Evolutionary conservation across 192 early-diverging fungal genomes (phyloP).

Genomic region (Entomortierella beljakovae): DNA sequence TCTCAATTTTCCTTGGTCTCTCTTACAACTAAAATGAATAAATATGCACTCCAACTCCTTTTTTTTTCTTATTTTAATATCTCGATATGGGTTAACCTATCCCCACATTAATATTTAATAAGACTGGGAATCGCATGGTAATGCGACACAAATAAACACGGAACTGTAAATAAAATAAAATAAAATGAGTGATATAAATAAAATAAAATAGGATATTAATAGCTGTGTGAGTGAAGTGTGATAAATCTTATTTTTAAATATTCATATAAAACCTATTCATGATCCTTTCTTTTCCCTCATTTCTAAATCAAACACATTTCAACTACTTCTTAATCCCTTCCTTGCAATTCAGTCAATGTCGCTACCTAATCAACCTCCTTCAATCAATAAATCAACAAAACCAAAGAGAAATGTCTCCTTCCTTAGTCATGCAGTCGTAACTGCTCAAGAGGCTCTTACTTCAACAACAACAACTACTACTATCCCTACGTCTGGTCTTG

Average conservation of each 20-base stretch:
- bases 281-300: not conserved
- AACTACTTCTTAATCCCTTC: not conserved
- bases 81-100: too few species aligned
- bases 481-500: not conserved
- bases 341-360: slow-evolving; percentile 2
- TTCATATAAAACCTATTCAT: not conserved
- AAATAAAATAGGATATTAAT: not conserved
- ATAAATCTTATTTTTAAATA: not conserved
- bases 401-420: slow-evolving; percentile 42
- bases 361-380: slow-evolving; percentile 6
- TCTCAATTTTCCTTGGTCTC: too few species aligned
- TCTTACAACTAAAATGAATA: not conserved
- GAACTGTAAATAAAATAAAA: not conserved
- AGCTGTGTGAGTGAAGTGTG: not conserved
- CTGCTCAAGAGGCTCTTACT: not conserved
- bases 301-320: not conserved
- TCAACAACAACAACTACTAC: too few species aligned
- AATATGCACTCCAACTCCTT: not conserved
- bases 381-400: slow-evolving; percentile 20
- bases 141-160: not conserved
- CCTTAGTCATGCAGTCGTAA: slow-evolving; percentile 10
- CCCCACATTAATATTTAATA: too few species aligned
- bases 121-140: too few species aligned
- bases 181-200: not conserved
- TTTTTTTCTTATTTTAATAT: not conserved